Evolutionary conservation across 1,139 yeast genomes (phyloP).

Genomic region (Diutina mesorugosa): DNA sequence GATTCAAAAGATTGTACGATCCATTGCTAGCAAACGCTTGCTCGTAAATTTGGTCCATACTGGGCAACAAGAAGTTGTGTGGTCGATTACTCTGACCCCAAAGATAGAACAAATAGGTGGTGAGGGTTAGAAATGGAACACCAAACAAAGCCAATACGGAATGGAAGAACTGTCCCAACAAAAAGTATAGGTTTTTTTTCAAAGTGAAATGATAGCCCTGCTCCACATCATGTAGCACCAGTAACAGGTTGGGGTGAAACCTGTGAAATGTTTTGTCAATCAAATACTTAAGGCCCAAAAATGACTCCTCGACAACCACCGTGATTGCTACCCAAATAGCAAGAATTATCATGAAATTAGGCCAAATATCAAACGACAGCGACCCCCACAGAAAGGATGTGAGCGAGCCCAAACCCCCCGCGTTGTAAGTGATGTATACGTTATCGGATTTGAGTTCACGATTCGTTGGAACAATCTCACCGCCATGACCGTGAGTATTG

Average conservation of each 20-base stretch:
- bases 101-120: background rate
- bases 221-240: background rate
- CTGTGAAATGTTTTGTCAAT: background rate
- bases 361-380: constrained; percentile 24
- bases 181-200: background rate
- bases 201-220: background rate
- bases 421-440: constrained; percentile 20
- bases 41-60: background rate
- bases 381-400: constrained; percentile 15
- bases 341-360: constrained; percentile 26
- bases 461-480: constrained; percentile 3
- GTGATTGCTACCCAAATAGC: constrained; percentile 16
- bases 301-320: constrained; percentile 13
- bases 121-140: background rate
- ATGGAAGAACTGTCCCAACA: background rate
- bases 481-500: constrained; percentile 9
- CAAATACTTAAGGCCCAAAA: constrained; percentile 6
- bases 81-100: background rate
- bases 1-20: background rate
- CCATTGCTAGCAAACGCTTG: background rate
- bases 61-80: background rate
- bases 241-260: background rate
- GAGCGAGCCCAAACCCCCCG: constrained; percentile 20
- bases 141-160: background rate
- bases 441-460: constrained; percentile 14